A percentile compares a stretch with the other conserved stretches of the same genome.
phyloP scores from a whole-genome alignment of 2,329 filamentous ascomycete species.

The Ascochyta koolunga region DNA sequence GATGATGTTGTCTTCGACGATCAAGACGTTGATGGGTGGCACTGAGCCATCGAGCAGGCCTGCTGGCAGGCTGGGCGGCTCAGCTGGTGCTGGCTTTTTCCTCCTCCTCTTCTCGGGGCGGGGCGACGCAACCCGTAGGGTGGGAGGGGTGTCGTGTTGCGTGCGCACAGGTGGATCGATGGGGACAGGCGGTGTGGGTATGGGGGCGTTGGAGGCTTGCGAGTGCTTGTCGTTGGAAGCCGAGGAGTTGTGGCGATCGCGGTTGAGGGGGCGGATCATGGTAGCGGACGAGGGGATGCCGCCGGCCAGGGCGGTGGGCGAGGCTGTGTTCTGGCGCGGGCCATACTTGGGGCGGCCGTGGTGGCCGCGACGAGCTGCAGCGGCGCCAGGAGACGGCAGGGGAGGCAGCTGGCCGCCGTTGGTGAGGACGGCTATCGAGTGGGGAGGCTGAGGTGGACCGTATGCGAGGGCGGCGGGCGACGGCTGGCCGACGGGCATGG shows the following conservation, averaged over 20 bases:
- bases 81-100: constrained; percentile 50
- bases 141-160: constrained; percentile 52
- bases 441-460: constrained; percentile 47
- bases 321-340: constrained; percentile 77
- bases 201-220: constrained; percentile 55
- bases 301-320: constrained; percentile 68
- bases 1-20: constrained; percentile 98
- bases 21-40: constrained; percentile 94
- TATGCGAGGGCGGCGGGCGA: constrained; percentile 48
- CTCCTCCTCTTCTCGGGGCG: constrained; percentile 56
- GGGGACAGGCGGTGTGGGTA: constrained; percentile 60
- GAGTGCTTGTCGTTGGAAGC: constrained; percentile 53
- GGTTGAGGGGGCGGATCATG: constrained; percentile 33
- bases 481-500: constrained; percentile 57
- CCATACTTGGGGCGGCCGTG: constrained; percentile 65
- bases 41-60: constrained; percentile 77
- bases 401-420: constrained; percentile 76
- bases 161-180: constrained; percentile 50
- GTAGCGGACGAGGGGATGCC: constrained; percentile 50
- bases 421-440: constrained; percentile 78
- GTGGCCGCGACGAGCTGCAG: constrained; percentile 37
- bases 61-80: constrained; percentile 56
- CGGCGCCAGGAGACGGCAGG: constrained; percentile 80
- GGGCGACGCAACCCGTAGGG: constrained; percentile 58
- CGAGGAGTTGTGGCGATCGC: constrained; percentile 49